Evolutionary conservation across 768 basidiomycete species (phyloP).

Genomic region (Boletus fagicola): DNA sequence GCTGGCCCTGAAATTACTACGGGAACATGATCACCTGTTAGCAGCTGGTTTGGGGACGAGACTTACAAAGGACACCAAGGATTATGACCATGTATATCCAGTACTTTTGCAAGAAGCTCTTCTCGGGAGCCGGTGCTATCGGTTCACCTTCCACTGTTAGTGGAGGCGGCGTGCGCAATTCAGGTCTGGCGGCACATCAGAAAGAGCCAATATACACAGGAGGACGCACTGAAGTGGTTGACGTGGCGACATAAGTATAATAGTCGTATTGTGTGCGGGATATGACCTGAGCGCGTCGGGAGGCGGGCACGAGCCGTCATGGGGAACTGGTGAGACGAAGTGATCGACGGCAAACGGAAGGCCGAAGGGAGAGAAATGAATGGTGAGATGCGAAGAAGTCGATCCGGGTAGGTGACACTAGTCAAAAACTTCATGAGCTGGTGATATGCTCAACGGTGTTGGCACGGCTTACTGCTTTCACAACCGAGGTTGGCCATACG

Average conservation of each 20-base stretch:
- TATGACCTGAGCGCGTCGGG: constrained; percentile 22
- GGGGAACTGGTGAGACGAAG: constrained; percentile 65
- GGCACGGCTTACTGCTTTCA: constrained; percentile 51
- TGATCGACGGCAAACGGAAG: constrained; percentile 69
- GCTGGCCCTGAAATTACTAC: constrained; percentile 31
- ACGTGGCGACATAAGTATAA: constrained; percentile 46
- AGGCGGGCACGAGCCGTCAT: constrained; percentile 60
- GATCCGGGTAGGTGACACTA: constrained; percentile 68
- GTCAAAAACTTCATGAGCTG: constrained; percentile 12
- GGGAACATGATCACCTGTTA: neutral
- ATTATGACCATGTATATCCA: constrained; percentile 78
- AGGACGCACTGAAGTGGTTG: constrained; percentile 56
- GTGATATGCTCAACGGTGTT: constrained; percentile 37
- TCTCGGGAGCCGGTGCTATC: constrained; percentile 59
- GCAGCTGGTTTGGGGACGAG: neutral
- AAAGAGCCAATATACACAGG: neutral
- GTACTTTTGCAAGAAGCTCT: constrained; percentile 84
- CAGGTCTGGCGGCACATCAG: constrained; percentile 47
- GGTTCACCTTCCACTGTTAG: constrained; percentile 65
- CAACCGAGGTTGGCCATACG: constrained; percentile 32
- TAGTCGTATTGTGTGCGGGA: constrained; percentile 48
- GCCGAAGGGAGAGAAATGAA: constrained; percentile 50
- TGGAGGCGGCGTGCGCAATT: constrained; percentile 64
- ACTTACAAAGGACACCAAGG: constrained; percentile 59
- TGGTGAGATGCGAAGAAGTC: constrained; percentile 52